Percentiles rank a stretch among this genome's conserved stretches.
These are phyloP conservation scores for Astrephomene gubernaculifera DNA, from an alignment of 139 green algal species.

Conservation along the genomic window DNA sequence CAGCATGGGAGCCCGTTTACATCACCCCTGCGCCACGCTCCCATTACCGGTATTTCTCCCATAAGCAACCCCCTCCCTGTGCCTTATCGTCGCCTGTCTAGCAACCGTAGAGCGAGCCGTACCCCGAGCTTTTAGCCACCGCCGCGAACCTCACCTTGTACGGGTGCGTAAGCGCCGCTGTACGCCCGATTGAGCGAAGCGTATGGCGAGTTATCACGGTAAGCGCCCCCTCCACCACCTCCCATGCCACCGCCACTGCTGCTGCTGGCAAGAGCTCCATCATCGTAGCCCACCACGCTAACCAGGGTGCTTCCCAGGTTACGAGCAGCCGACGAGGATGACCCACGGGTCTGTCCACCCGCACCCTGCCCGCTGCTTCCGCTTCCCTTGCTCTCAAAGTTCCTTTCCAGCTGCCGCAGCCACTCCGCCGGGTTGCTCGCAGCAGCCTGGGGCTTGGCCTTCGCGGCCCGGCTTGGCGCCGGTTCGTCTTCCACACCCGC, in stretches of 20 bases:
- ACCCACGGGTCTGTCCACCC: conserved; percentile 15
- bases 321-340: conserved; percentile 13
- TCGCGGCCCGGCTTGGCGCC: not conserved
- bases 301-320: conserved; percentile 65
- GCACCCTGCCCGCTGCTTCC: not conserved
- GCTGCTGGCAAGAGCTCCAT: conserved; percentile 5
- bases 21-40: no score
- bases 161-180: conserved; percentile 48
- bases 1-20: no score
- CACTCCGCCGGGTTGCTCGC: conserved; percentile 33
- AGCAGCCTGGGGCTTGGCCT: not conserved
- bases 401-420: conserved; percentile 50
- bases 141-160: conserved; percentile 55
- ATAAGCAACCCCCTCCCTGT: no score
- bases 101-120: no score
- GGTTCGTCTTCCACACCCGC: conserved; percentile 78
- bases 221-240: conserved; percentile 2
- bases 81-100: no score
- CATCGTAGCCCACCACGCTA: conserved; percentile 74
- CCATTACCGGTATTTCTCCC: no score
- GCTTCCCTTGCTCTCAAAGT: conserved; percentile 37
- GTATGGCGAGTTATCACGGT: conserved; percentile 37
- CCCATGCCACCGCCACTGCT: conserved; percentile 19
- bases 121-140: no score
- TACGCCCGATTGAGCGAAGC: conserved; percentile 40